Conservation (phyloP, 2,329 filamentous ascomycete genomes). For the Dendrostoma leiphaemia region DNA sequence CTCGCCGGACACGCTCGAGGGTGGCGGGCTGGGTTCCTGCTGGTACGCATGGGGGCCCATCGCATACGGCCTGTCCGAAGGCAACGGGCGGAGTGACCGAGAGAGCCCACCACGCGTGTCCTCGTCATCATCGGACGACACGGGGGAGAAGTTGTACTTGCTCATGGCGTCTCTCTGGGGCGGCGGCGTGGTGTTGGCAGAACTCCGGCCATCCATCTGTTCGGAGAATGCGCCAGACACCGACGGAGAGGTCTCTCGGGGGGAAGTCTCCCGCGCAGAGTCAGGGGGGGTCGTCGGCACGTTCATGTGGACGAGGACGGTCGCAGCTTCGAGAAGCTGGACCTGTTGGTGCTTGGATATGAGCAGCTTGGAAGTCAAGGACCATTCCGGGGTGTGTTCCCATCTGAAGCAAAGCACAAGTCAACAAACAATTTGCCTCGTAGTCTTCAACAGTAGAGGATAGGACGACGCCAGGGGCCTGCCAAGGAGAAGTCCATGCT, state of each 20-base stretch:
- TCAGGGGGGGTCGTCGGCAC: constrained; percentile 57
- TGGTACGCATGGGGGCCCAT: constrained; percentile 69
- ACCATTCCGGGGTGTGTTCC: constrained; percentile 99
- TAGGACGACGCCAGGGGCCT: constrained; percentile 7
- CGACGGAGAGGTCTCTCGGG: constrained; percentile 76
- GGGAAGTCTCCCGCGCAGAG: constrained; percentile 66
- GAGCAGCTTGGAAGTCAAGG: constrained; percentile 91
- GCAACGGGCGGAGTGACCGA: constrained; percentile 76
- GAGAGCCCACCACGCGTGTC: constrained; percentile 61
- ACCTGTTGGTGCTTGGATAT: constrained; percentile 99
- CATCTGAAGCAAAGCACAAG: constrained; percentile 64
- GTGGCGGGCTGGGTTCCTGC: constrained; percentile 71
- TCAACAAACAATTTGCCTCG: constrained; percentile 37
- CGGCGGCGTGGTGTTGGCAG: constrained; percentile 88
- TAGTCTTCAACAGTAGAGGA: constrained; percentile 27
- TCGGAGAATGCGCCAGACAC: constrained; percentile 76
- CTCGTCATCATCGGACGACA: constrained; percentile 54
- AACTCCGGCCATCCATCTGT: constrained; percentile 74
- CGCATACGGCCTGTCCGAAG: constrained; percentile 51
- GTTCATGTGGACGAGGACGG: constrained; percentile 93
- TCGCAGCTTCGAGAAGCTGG: constrained; percentile 92
- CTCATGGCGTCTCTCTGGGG: constrained; percentile 66
- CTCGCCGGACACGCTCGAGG: constrained; percentile 70
- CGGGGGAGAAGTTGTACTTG: constrained; percentile 41
- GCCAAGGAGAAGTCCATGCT: constrained; percentile 32